Percentiles rank a stretch among this genome's conserved stretches.
Conservation (phyloP, 495 filamentous ascomycete species). For the Daldinia loculata region DNA sequence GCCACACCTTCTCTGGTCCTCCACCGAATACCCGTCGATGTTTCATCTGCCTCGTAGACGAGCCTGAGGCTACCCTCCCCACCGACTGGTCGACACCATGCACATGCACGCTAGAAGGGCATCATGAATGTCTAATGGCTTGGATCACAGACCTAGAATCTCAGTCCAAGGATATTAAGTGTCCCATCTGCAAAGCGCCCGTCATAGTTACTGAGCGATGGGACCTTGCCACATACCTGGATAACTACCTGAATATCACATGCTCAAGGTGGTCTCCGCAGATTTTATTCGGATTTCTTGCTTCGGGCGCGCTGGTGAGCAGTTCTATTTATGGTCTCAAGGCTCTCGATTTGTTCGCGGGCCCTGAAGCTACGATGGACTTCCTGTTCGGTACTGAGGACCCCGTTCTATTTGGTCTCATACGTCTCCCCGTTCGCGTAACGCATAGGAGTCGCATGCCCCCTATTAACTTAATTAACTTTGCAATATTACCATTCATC, state of each 20-base stretch:
- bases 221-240: slow-evolving; percentile 69
- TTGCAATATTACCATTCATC: slow-evolving; percentile 46
- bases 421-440: slow-evolving; percentile 1
- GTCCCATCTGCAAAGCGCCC: slow-evolving; percentile 86
- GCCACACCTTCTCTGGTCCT: slow-evolving; percentile 17
- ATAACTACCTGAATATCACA: slow-evolving; percentile 62
- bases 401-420: not conserved
- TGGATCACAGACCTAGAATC: slow-evolving; percentile 87
- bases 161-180: slow-evolving; percentile 70
- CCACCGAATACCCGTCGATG: slow-evolving; percentile 69
- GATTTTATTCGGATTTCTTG: slow-evolving; percentile 63
- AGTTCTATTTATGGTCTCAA: slow-evolving; percentile 51
- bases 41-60: slow-evolving; percentile 91
- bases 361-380: slow-evolving; percentile 36
- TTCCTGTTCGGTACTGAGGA: slow-evolving; percentile 41
- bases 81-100: slow-evolving; percentile 88
- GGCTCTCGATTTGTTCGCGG: slow-evolving; percentile 51
- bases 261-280: slow-evolving; percentile 67
- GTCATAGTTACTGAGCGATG: slow-evolving; percentile 77
- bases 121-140: slow-evolving; percentile 87
- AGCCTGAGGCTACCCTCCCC: slow-evolving; percentile 72
- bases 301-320: slow-evolving; percentile 60
- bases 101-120: slow-evolving; percentile 86
- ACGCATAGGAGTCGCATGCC: not conserved
- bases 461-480: slow-evolving; percentile 34